Percentiles rank a stretch among this genome's conserved stretches.
These are phyloP conservation scores for Eimeria praecox DNA, from an alignment of 169 alveolate species.

Conservation along the genomic window DNA sequence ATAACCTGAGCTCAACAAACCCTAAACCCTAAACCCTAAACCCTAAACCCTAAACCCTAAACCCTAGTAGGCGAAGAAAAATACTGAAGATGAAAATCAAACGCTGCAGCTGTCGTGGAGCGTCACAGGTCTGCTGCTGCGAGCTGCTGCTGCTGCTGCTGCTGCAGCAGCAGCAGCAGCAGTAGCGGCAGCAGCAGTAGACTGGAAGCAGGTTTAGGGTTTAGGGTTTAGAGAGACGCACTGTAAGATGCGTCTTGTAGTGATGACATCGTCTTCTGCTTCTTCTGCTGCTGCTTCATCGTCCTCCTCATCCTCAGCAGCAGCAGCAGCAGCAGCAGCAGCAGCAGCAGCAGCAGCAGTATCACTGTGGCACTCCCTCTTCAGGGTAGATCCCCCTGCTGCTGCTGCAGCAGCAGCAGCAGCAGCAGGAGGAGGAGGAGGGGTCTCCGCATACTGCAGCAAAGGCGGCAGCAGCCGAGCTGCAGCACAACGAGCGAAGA, in stretches of 20 bases:
- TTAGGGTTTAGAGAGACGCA: neutral
- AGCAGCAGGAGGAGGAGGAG: slow-evolving; percentile 19
- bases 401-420: neutral
- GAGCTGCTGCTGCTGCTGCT: neutral
- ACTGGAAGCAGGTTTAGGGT: neutral
- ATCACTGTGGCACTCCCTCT: neutral
- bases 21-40: slow-evolving; percentile 32
- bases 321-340: neutral
- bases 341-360: slow-evolving; percentile 37
- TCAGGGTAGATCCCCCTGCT: neutral
- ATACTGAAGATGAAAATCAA: no score
- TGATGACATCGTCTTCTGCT: neutral
- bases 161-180: neutral
- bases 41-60: slow-evolving; percentile 41
- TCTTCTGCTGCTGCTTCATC: neutral
- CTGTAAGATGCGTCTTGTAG: neutral
- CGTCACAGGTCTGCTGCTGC: no score
- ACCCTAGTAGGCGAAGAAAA: neutral
- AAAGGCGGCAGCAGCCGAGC: slow-evolving; percentile 32
- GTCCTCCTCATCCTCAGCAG: neutral
- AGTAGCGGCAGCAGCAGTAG: neutral
- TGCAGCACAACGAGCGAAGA: slow-evolving; percentile 36
- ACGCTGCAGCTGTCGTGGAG: no score
- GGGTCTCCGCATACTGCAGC: neutral
- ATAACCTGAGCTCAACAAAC: neutral